A percentile compares a stretch with the other conserved stretches of the same genome.
These are phyloP conservation scores for Boletus pseudopeckii DNA, from an alignment of 768 basidiomycete species.

Conservation along the genomic window DNA sequence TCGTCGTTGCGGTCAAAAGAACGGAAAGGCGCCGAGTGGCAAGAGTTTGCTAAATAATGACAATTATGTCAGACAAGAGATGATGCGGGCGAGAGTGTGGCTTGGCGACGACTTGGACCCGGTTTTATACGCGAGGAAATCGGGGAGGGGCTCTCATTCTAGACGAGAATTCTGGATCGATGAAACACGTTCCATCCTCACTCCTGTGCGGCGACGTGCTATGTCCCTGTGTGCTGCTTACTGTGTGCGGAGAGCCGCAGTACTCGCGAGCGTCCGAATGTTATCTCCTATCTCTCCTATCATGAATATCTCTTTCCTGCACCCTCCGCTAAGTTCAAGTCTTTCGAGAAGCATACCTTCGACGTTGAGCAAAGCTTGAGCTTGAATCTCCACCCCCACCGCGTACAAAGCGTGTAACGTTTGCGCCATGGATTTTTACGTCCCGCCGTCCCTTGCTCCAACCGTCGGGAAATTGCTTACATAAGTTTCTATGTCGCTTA, in stretches of 20 bases:
- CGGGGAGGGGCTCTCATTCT: not conserved
- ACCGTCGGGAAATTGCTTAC: not conserved
- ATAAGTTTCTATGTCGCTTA: too few species aligned
- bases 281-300: not conserved
- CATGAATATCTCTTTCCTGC: not conserved
- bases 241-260: not conserved
- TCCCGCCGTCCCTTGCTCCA: not conserved
- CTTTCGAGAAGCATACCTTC: not conserved
- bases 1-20: constrained; percentile 1
- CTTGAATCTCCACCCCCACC: constrained; percentile 10
- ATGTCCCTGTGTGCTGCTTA: not conserved
- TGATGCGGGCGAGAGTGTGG: not conserved
- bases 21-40: not conserved
- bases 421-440: not conserved
- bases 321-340: not conserved
- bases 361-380: not conserved
- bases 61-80: constrained; percentile 17
- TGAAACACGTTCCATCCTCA: constrained; percentile 12
- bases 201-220: constrained; percentile 14
- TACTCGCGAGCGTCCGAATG: not conserved
- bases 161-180: not conserved
- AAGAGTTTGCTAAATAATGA: not conserved
- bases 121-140: constrained; percentile 5
- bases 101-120: not conserved
- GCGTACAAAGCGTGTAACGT: not conserved